Percentiles rank a stretch among this genome's conserved stretches.
Evolutionary conservation across 2,329 filamentous ascomycete genomes (phyloP).

Genomic region (Pyrenochaeta sp.): DNA sequence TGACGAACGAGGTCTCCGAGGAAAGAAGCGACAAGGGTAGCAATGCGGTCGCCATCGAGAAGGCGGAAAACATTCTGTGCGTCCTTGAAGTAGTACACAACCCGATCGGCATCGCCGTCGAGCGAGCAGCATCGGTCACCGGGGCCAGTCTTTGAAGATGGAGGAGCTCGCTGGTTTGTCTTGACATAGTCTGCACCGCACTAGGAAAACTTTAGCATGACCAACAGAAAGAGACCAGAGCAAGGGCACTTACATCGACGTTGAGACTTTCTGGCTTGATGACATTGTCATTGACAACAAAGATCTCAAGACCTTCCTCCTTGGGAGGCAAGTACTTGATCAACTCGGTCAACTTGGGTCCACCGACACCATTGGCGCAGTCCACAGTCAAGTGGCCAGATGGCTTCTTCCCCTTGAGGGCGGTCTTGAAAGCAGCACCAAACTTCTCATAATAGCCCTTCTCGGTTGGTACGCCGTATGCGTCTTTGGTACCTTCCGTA

Average conservation of each 20-base stretch:
- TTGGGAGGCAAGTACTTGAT: slow-evolving; percentile 80
- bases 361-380: slow-evolving; percentile 96
- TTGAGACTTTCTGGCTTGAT: slow-evolving; percentile 89
- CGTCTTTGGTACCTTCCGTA: slow-evolving; percentile 83
- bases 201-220: slow-evolving; percentile 55
- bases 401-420: slow-evolving; percentile 75
- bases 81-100: slow-evolving; percentile 94
- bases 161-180: slow-evolving; percentile 90
- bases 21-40: slow-evolving; percentile 91
- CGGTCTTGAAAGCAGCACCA: slow-evolving; percentile 79
- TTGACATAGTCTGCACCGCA: slow-evolving; percentile 98
- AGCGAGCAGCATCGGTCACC: slow-evolving; percentile 86
- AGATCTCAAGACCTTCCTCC: slow-evolving; percentile 75
- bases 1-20: slow-evolving; percentile 86
- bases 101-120: slow-evolving; percentile 92
- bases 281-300: slow-evolving; percentile 91
- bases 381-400: slow-evolving; percentile 82
- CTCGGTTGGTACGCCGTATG: slow-evolving; percentile 90
- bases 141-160: slow-evolving; percentile 76
- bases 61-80: slow-evolving; percentile 85
- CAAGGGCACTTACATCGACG: slow-evolving; percentile 69
- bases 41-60: slow-evolving; percentile 95
- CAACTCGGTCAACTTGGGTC: slow-evolving; percentile 85
- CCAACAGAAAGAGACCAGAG: neutral
- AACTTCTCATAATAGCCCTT: slow-evolving; percentile 96